Conservation (phyloP, 257 asterid species). For the Schizonepeta tenuifolia region DNA sequence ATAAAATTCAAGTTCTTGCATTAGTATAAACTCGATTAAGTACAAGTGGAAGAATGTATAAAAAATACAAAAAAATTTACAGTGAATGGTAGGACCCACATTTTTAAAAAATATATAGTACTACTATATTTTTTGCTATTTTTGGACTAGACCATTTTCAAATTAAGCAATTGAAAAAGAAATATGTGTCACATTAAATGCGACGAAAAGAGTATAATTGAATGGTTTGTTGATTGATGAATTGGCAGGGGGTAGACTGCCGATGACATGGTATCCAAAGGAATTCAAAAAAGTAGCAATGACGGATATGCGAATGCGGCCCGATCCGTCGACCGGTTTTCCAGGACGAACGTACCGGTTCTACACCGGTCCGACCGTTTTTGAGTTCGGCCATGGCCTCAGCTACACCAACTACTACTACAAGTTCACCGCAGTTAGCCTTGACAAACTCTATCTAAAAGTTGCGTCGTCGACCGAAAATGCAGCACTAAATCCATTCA, state of each 20-base stretch:
- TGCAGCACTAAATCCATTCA: not conserved
- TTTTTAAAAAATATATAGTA: no score
- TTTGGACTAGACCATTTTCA: no score
- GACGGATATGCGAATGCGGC: slow-evolving; percentile 81
- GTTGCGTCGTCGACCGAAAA: not conserved
- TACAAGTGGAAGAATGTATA: no score
- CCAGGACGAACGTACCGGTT: slow-evolving; percentile 79
- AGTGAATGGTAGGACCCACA: no score
- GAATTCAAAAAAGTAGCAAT: slow-evolving; percentile 51
- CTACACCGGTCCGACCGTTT: slow-evolving; percentile 62
- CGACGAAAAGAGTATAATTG: no score
- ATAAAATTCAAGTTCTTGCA: no score
- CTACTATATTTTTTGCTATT: no score
- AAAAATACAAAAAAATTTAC: no score
- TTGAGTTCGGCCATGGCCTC: slow-evolving; percentile 69
- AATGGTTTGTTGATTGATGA: no score
- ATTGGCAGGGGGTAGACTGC: slow-evolving; percentile 63
- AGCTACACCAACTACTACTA: slow-evolving; percentile 65
- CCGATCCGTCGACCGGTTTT: slow-evolving; percentile 55
- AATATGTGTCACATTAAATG: no score
- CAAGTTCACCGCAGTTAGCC: slow-evolving; percentile 40
- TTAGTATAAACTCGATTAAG: no score
- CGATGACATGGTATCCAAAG: slow-evolving; percentile 76
- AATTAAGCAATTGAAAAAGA: no score
- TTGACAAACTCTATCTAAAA: slow-evolving; percentile 33